Evolutionary conservation across 2,329 filamentous ascomycete genomes (phyloP).

Genomic region (Epichloe gansuensis): DNA sequence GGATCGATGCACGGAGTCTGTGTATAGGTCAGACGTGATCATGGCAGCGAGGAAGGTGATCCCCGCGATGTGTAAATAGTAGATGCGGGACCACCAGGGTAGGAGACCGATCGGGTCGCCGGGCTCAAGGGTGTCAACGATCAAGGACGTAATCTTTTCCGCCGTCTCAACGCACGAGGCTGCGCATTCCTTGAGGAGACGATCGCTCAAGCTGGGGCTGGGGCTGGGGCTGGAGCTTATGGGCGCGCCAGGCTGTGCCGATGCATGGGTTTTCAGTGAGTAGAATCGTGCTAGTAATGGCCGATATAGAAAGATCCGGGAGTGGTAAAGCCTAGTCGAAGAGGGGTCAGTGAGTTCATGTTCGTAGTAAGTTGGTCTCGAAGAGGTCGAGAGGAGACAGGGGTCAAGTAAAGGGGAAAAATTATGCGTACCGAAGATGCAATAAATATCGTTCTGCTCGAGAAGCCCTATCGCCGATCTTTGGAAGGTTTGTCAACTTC

Average conservation of each 20-base stretch:
- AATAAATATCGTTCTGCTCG: conserved; percentile 1
- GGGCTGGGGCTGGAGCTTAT: background rate
- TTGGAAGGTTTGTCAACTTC: background rate
- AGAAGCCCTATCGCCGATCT: background rate
- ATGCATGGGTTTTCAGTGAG: background rate
- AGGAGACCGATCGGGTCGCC: conserved; percentile 5
- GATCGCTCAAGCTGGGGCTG: background rate
- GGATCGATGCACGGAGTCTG: conserved; percentile 12
- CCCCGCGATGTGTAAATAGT: conserved; percentile 10
- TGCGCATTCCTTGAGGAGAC: background rate
- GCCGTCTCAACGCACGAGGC: background rate
- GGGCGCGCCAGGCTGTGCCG: background rate
- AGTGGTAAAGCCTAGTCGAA: background rate
- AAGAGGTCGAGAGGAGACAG: background rate
- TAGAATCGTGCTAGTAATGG: background rate
- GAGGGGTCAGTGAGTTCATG: background rate
- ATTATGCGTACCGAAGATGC: conserved; percentile 3
- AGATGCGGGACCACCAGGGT: conserved; percentile 11
- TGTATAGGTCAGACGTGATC: conserved; percentile 15
- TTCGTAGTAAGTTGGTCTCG: too few relatives aligned
- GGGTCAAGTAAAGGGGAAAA: background rate
- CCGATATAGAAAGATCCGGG: conserved; percentile 3
- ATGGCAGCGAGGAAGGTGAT: conserved; percentile 10
- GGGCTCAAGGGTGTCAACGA: background rate
- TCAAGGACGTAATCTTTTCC: background rate